phyloP scores from a whole-genome alignment of 164 flowering plant species.

The Vitis labrusca region DNA sequence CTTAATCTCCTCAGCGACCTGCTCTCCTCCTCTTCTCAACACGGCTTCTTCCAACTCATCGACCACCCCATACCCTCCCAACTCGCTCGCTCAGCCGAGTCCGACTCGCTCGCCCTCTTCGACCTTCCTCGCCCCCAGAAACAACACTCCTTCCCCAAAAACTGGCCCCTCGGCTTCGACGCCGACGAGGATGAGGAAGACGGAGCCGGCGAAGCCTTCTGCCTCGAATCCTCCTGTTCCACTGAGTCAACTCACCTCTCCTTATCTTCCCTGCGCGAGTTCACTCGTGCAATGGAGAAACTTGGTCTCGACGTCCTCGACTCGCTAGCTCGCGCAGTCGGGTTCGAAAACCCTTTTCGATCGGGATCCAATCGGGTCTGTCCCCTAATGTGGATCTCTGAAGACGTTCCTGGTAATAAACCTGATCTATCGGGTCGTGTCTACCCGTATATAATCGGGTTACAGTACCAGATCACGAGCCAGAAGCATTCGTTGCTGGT shows the following conservation, averaged over 20 bases:
- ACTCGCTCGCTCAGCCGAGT: slow-evolving; percentile 64
- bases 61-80: slow-evolving; percentile 42
- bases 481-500: slow-evolving; percentile 45
- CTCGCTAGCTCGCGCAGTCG: slow-evolving; percentile 35
- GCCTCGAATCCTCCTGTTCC: slow-evolving; percentile 39
- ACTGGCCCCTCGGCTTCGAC: slow-evolving; percentile 69
- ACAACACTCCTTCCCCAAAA: slow-evolving; percentile 33
- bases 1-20: slow-evolving; percentile 10
- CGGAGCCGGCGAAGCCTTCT: slow-evolving; percentile 41
- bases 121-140: slow-evolving; percentile 43
- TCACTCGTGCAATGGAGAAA: slow-evolving; percentile 51
- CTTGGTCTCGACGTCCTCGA: slow-evolving; percentile 51
- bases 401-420: slow-evolving; percentile 21
- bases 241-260: slow-evolving; percentile 36
- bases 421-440: slow-evolving; percentile 34
- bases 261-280: slow-evolving; percentile 36
- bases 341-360: slow-evolving; percentile 52
- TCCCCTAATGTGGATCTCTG: slow-evolving; percentile 61
- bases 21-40: slow-evolving; percentile 30
- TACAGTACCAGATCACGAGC: slow-evolving; percentile 55
- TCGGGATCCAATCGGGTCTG: slow-evolving; percentile 27
- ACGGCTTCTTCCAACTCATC: slow-evolving; percentile 68
- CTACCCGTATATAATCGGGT: slow-evolving; percentile 67
- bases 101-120: slow-evolving; percentile 50
- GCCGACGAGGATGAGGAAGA: slow-evolving; percentile 28